phyloP scores from a whole-genome alignment of 108 stramenopile genomes.

The Fistulifera pelliculosa region DNA sequence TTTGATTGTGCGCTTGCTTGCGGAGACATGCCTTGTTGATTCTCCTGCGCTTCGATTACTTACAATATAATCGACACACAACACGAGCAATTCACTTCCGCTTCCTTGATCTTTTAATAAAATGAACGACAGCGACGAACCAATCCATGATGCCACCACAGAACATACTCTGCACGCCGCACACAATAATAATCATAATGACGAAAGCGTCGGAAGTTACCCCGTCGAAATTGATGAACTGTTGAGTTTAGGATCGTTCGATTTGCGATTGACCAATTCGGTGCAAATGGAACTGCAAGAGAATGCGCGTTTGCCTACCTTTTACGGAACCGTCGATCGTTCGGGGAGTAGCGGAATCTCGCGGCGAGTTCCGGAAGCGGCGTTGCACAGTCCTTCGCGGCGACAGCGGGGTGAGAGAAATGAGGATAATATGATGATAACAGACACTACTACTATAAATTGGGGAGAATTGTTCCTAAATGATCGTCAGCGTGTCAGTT shows the following conservation, averaged over 20 bases:
- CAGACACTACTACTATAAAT: slow-evolving; percentile 8
- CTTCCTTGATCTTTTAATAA: too few relatives aligned
- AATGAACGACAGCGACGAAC: too few relatives aligned
- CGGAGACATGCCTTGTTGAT: too few relatives aligned
- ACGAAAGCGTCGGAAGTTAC: not conserved
- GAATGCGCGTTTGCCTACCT: slow-evolving; percentile 70
- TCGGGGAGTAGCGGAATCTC: slow-evolving; percentile 16
- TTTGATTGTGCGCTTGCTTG: too few relatives aligned
- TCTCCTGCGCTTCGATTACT: too few relatives aligned
- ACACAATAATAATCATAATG: too few relatives aligned
- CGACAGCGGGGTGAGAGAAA: not conserved
- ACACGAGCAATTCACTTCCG: too few relatives aligned
- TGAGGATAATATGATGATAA: slow-evolving; percentile 1
- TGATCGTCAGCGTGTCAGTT: slow-evolving; percentile 24
- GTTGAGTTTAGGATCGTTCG: not conserved
- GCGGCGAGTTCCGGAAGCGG: too few relatives aligned
- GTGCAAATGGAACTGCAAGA: slow-evolving; percentile 81
- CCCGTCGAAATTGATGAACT: not conserved
- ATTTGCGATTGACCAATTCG: slow-evolving; percentile 25
- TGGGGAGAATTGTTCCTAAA: slow-evolving; percentile 41
- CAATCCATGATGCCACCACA: too few relatives aligned
- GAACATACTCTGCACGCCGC: too few relatives aligned
- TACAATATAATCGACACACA: too few relatives aligned
- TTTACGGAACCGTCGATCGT: slow-evolving; percentile 51
- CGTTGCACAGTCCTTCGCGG: slow-evolving; percentile 3